phyloP scores from a whole-genome alignment of 345 rosid species.

The Populus nigra region DNA sequence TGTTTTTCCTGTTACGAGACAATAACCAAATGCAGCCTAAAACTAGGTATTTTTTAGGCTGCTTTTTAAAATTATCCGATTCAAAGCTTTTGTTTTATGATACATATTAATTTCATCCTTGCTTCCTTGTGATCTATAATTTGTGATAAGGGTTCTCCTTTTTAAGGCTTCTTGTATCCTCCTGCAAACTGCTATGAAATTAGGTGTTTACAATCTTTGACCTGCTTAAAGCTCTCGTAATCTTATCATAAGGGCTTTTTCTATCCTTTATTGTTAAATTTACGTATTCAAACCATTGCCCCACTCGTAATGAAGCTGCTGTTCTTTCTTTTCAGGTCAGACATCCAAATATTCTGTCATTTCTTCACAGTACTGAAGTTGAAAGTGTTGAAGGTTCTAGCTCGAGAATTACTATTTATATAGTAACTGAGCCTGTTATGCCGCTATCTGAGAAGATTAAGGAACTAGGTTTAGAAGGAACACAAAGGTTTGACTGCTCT shows the following conservation, averaged over 20 bases:
- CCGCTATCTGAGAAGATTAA: conserved; percentile 92
- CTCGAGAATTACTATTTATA: conserved; percentile 72
- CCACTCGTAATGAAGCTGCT: background rate
- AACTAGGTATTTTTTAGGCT: too few relatives aligned
- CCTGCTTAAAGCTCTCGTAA: background rate
- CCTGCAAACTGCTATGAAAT: background rate
- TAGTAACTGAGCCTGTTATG: conserved; percentile 98
- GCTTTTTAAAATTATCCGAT: too few relatives aligned
- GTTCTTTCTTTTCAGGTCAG: conserved; percentile 60
- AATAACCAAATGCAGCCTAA: too few relatives aligned
- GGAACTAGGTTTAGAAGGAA: conserved; percentile 85
- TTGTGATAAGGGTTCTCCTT: background rate
- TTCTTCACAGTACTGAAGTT: conserved; percentile 91
- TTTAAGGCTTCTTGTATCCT: background rate
- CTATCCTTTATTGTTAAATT: background rate
- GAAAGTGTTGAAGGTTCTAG: conserved; percentile 71
- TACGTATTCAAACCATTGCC: background rate
- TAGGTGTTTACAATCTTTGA: background rate
- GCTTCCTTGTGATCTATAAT: too few relatives aligned
- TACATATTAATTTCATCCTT: too few relatives aligned
- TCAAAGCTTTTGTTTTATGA: too few relatives aligned
- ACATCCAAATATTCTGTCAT: conserved; percentile 92
- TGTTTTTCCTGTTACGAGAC: too few relatives aligned
- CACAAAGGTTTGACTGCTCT: conserved; percentile 61
- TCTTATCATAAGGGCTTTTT: background rate